Conservation (phyloP, 345 rosid species). For the Punica granatum region DNA sequence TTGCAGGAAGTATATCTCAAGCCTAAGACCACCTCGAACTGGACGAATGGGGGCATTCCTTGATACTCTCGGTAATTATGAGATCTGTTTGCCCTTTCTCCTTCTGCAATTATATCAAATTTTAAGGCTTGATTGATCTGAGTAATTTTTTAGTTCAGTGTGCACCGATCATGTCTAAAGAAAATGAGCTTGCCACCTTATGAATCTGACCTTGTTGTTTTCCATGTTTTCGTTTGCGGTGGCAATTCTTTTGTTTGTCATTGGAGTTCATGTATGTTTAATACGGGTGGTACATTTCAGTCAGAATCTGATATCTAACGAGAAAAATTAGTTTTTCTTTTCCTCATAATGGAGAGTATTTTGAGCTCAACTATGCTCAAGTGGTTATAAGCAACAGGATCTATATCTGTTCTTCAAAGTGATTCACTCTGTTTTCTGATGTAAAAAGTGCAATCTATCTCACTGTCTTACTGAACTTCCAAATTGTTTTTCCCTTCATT, state of each 20-base stretch:
- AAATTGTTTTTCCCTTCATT: no score
- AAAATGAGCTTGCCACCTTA: background rate
- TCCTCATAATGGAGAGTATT: background rate
- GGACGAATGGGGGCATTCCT: constrained; percentile 61
- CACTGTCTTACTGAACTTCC: no score
- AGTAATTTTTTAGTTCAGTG: background rate
- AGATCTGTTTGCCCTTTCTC: background rate
- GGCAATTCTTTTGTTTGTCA: background rate
- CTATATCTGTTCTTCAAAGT: background rate
- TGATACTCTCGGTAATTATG: constrained; percentile 61
- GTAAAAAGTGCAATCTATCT: background rate
- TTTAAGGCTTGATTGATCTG: background rate
- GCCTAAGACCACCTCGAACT: constrained; percentile 60
- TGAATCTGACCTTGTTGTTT: background rate
- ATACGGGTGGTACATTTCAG: background rate
- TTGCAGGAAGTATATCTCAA: constrained; percentile 84
- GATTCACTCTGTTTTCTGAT: background rate
- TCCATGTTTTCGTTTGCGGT: background rate
- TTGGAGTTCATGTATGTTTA: background rate
- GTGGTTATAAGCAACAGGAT: background rate
- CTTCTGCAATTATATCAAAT: constrained; percentile 5
- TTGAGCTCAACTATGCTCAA: background rate
- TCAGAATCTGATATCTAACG: background rate
- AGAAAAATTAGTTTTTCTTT: background rate
- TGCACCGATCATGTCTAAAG: background rate